Base-by-base conservation (phyloP, 1,139 yeast species). In the Nakaseomyces delphensis region DNA sequence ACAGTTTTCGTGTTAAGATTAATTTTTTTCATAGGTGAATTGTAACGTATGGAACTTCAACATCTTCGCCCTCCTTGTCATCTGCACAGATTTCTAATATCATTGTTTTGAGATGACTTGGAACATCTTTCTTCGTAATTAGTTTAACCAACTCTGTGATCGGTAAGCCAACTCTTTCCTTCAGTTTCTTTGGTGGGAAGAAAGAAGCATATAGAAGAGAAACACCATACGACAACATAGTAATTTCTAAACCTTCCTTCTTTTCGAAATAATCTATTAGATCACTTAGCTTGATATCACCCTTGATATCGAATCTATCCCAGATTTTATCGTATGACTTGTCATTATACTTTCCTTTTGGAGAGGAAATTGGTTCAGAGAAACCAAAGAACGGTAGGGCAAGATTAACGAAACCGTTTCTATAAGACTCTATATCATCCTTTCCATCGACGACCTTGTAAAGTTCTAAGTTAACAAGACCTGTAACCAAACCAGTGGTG, bases 361-460 rank as follows among this genome's bases (percentile, higher is more conserved):
- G 76, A 29, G 96, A 84, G 41, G 81, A 79, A 57, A 91, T 78
- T 43, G 99, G 99, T 66, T 93, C 98, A 7, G 96, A 85, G 62
- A 91, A 91, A 8, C 96, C 98, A 61, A 93, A 77, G 69, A 93
- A 91, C 49, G 98, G 98, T 51, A 93, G 74, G 0, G 99, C 97
- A 65, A 91, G 71, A 59, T 87, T 91, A 47, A 89, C 76, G 57
- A 91, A 91, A 1, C 98, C 98, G 60, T 91, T 91, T 70, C 86
- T 91, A 68, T 79, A 91, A 54, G 83, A 82, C 61, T 91, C 98
- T 56, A 93, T 75, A 48, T 79, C 79, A 49, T 68, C 70, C 51
- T 74, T 76, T 19, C 70, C 69, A 56, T 84, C 95, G 43, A 80
- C 86, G 49, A 91, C 91, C 68, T 91, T 91, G 71, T 86, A 83